Conservation (phyloP, 106 monocot genomes). For the Dactylorhiza incarnata region DNA sequence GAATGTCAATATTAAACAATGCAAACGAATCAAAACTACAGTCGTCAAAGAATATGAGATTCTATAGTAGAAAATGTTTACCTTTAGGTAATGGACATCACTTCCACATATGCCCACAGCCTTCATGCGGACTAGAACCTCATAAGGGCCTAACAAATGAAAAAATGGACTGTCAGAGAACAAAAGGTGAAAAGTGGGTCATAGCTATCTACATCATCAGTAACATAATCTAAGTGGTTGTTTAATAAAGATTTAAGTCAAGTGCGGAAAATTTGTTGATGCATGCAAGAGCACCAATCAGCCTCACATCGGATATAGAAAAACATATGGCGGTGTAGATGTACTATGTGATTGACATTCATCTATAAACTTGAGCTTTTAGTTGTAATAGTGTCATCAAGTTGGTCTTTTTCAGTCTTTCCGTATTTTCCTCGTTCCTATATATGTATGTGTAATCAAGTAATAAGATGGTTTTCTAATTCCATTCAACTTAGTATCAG, state of each 20-base stretch:
- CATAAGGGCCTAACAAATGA: slow-evolving; percentile 48
- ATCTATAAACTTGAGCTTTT: too few species aligned
- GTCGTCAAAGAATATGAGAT: background rate
- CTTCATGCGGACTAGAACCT: slow-evolving; percentile 89
- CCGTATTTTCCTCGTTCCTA: too few species aligned
- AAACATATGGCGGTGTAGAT: background rate
- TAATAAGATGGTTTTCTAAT: too few species aligned
- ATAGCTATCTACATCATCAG: too few species aligned
- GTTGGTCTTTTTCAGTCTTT: too few species aligned
- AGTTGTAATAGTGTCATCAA: too few species aligned
- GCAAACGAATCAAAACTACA: background rate
- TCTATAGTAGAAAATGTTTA: background rate
- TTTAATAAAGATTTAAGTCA: too few species aligned
- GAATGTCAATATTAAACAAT: too few species aligned
- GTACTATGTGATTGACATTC: too few species aligned
- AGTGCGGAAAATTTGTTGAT: too few species aligned
- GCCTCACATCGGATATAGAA: background rate
- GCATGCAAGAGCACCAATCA: background rate
- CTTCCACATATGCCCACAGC: slow-evolving; percentile 98
- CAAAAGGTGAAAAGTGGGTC: background rate
- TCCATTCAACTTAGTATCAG: too few species aligned
- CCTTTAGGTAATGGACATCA: slow-evolving; percentile 98
- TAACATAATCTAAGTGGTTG: background rate
- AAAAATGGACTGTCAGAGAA: background rate
- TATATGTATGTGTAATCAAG: too few species aligned